Evolutionary conservation across 805 yeast genomes (phyloP), one percentile per base, ranked within the genome.

Genomic region (Kodamaea laetipori): DNA sequence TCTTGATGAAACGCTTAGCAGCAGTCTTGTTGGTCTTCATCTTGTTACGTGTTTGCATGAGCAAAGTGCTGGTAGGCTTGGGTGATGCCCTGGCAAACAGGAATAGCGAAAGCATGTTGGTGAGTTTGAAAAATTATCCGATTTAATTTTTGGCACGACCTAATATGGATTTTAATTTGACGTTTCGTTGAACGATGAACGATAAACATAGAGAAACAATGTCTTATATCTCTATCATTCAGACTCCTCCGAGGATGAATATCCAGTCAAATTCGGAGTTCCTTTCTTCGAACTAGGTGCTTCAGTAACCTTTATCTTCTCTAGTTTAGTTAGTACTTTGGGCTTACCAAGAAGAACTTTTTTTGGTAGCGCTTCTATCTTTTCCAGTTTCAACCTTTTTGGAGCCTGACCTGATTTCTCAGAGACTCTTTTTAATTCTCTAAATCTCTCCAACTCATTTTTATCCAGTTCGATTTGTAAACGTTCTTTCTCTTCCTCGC

Each of bases 11-110:
- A 67, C 97, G 78, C 61, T 86, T 88, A 38, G 90, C 90, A 4
- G 95, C 84, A 18, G 95, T 88, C 59, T 88, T 82, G 60, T 88
- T 94, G 2, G 96, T 82, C 63, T 89, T 86, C 76, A 82, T 80
- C 51, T 70, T 70, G 42, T 52, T 67, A 55, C 75, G 62, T 16
- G 69, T 64, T 39, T 70, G 76, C 9, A 69, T 51, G 21, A 8
- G 55, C 52, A 10, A 15, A 12, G 35, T 54, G 54, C 26, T 48
- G 41, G n/a, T 47, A 39, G 4, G 63, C 61, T 43, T 48, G 48
- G 34, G 52, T 57, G 46, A 48, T 11, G 47, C 37, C 38, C 37
- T 54, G 24, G 56, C 55, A 9, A 47, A 24, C 33, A 44, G 44
- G 40, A 56, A 50, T 18, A 54, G 25, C 17, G 55, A 48, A 17